phyloP scores from a whole-genome alignment of 495 filamentous ascomycete genomes.

The Aspergillus nanangensis region DNA sequence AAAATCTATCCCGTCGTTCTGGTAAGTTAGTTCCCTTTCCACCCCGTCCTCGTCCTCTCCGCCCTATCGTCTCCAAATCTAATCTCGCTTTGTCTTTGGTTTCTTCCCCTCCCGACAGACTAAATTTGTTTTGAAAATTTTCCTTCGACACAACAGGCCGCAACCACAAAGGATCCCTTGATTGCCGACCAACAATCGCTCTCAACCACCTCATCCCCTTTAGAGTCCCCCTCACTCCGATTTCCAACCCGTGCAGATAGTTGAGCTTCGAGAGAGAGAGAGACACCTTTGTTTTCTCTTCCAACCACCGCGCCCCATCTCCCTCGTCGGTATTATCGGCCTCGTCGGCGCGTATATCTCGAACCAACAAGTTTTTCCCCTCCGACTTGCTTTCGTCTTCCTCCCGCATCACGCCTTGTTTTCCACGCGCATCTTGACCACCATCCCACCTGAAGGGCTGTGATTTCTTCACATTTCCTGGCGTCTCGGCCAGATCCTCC shows the following conservation, averaged over 20 bases:
- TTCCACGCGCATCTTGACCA: neutral
- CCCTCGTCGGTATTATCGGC: too few species aligned
- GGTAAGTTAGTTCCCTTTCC: too few species aligned
- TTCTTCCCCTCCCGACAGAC: constrained; percentile 1
- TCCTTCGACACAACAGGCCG: neutral
- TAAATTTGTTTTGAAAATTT: constrained; percentile 10
- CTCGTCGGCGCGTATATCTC: neutral
- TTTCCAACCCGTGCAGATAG: neutral
- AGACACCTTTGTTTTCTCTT: too few species aligned
- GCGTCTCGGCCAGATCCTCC: constrained; percentile 25
- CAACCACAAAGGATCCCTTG: constrained; percentile 9
- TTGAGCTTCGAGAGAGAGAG: too few species aligned
- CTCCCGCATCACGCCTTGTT: constrained; percentile 6
- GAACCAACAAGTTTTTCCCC: neutral
- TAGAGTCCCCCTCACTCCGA: neutral
- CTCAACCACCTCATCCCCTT: neutral
- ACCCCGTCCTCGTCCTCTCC: too few species aligned
- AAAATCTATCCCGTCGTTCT: too few species aligned
- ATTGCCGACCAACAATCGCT: constrained; percentile 7
- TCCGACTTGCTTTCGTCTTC: too few species aligned
- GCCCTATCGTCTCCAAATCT: too few species aligned
- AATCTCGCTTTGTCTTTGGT: neutral
- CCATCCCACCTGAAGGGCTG: neutral
- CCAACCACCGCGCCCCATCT: too few species aligned
- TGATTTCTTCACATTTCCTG: constrained; percentile 10